Evolutionary conservation across 2,329 filamentous ascomycete species (phyloP).

Genomic region (Phaeosphaeria sp.): DNA sequence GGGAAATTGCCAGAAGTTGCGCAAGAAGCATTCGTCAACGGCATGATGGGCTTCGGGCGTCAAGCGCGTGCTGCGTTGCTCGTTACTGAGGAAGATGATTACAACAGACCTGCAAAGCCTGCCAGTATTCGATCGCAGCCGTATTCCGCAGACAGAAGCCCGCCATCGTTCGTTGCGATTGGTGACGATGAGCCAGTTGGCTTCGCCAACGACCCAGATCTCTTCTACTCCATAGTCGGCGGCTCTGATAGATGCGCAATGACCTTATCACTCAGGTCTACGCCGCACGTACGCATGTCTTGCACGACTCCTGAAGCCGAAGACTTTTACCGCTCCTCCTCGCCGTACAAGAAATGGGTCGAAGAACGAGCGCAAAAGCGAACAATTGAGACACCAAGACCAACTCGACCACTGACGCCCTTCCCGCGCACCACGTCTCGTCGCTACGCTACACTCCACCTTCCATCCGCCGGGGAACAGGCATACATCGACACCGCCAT

Average conservation of each 20-base stretch:
- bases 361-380: not conserved
- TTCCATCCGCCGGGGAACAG: not conserved
- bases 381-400: not conserved
- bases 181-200: not conserved
- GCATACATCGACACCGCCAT: not conserved
- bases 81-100: not conserved
- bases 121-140: not conserved
- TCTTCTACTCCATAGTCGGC: not conserved
- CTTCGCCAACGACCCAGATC: not conserved
- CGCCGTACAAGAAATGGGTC: not conserved
- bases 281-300: not conserved
- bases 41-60: not conserved
- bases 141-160: not conserved
- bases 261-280: not conserved
- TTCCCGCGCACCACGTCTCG: not conserved
- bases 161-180: not conserved
- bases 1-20: not conserved
- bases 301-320: not conserved
- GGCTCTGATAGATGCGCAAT: not conserved
- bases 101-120: not conserved
- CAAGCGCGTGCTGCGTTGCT: not conserved
- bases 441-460: not conserved
- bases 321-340: not conserved
- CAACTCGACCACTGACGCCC: not conserved
- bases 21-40: not conserved